A percentile compares a stretch with the other conserved stretches of the same genome.
These are phyloP conservation scores for Stagonosporopsis rhizophila DNA, from an alignment of 2,329 filamentous ascomycete species.

Conservation along the genomic window DNA sequence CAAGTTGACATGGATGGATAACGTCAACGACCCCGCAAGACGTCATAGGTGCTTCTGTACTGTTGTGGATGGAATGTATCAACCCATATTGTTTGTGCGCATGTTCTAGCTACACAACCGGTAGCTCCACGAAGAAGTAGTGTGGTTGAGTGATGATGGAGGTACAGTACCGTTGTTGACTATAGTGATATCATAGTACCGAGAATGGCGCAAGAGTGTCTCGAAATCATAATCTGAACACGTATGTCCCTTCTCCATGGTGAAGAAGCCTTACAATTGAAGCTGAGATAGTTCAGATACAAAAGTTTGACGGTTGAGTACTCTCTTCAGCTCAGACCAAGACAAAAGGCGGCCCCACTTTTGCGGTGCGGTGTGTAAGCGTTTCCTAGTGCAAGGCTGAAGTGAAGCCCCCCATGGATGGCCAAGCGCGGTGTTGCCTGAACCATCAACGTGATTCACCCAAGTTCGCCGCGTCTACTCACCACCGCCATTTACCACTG, in stretches of 20 bases:
- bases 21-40: constrained; percentile 19
- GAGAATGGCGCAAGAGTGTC: background rate
- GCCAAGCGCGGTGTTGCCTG: constrained; percentile 44
- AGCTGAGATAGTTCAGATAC: background rate
- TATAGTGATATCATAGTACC: background rate
- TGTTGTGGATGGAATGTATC: background rate
- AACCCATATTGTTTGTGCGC: background rate
- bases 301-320: constrained; percentile 1
- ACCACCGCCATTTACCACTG: constrained; percentile 26
- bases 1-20: background rate
- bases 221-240: background rate
- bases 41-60: constrained; percentile 11
- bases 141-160: background rate
- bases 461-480: constrained; percentile 34
- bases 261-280: background rate
- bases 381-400: constrained; percentile 28
- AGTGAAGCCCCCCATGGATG: constrained; percentile 24
- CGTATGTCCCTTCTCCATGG: background rate
- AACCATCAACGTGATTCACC: constrained; percentile 40
- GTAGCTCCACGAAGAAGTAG: no score
- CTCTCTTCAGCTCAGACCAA: background rate
- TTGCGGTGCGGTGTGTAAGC: constrained; percentile 15
- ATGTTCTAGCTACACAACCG: background rate
- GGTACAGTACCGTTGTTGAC: background rate
- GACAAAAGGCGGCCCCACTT: constrained; percentile 8